Conservation (phyloP, 371 early-diverging fungal genomes). For the Rhizopus stolonifer region DNA sequence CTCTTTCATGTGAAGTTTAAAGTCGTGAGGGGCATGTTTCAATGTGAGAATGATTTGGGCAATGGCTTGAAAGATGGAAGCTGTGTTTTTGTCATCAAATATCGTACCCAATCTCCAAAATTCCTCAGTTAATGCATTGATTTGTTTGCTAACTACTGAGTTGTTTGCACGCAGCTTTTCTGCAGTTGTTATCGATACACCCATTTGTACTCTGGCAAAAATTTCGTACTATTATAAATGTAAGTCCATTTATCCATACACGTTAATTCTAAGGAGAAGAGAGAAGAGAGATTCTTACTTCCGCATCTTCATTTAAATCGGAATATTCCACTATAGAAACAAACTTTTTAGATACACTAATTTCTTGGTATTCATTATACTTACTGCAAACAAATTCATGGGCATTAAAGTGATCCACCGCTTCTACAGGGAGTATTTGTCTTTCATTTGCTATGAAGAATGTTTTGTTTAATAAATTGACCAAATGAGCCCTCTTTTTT, state of each 20-base stretch:
- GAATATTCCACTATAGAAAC: constrained; percentile 27
- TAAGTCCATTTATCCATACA: too few species aligned
- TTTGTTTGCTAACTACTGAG: constrained; percentile 13
- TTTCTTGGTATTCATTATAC: constrained; percentile 1
- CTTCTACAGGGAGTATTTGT: constrained; percentile 1
- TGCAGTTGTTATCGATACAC: constrained; percentile 28
- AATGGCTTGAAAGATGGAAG: constrained; percentile 12
- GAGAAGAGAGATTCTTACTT: constrained; percentile 17
- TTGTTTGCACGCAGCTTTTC: constrained; percentile 32
- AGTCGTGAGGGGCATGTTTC: background rate
- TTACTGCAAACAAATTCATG: constrained; percentile 30
- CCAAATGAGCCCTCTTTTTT: too few species aligned
- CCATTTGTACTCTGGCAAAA: constrained; percentile 38
- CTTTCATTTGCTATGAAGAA: background rate
- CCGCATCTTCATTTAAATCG: constrained; percentile 27
- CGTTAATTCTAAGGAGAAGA: too few species aligned
- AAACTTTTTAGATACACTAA: background rate
- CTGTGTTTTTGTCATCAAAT: background rate
- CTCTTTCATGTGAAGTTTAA: background rate
- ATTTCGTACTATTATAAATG: constrained; percentile 30
- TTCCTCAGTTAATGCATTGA: background rate
- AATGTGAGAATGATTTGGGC: constrained; percentile 3
- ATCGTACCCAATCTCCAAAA: background rate
- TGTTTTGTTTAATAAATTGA: background rate
- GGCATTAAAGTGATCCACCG: constrained; percentile 20